Evolutionary conservation across 805 yeast genomes (phyloP), one percentile per base, ranked within the genome.

Genomic region (Candida methanosorbosa): DNA sequence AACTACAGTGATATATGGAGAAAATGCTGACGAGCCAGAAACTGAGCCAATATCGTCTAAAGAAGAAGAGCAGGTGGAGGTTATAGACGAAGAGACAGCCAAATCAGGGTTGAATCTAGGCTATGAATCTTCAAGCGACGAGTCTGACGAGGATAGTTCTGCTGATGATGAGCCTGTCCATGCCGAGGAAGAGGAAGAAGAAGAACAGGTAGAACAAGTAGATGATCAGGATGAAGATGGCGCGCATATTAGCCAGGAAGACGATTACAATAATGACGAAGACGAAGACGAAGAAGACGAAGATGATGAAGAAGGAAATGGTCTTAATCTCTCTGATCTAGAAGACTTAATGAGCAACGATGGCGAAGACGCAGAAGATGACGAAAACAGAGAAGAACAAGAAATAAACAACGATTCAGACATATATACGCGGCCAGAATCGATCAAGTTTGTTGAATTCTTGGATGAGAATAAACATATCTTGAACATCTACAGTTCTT

Each of bases 401-500:
- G 6, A n/a, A 12, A 9, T 11, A 9, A n/a, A 24, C 27, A 24
- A 24, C 13, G 15, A n/a, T n/a, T 24, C 15, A 24, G 23, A 8
- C 7, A n/a, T n/a, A n/a, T n/a, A n/a, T n/a, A n/a, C n/a, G n/a
- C n/a, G n/a, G n/a, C n/a, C n/a, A n/a, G n/a, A n/a, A n/a, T n/a
- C n/a, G n/a, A n/a, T n/a, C n/a, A 16, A 14, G 13, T 28, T 28
- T 19, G 7, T 11, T 9, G 6, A 11, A 17, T 28, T 28, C 14
- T 28, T 28, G 15, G n/a, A 18, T 6, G 18, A 14, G 30, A 11
- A 18, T 12, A 17, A 18, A 8, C 9, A 14, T 13, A n/a, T 17
- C 12, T 21, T 49, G 12, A 45, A 43, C 28, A 52, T 49, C 12
- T 45, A 39, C 31, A 38, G 45, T 7, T 37, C 53, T 13, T 50